Conservation (phyloP, 345 rosid species). For the Clarkia xantiana region DNA sequence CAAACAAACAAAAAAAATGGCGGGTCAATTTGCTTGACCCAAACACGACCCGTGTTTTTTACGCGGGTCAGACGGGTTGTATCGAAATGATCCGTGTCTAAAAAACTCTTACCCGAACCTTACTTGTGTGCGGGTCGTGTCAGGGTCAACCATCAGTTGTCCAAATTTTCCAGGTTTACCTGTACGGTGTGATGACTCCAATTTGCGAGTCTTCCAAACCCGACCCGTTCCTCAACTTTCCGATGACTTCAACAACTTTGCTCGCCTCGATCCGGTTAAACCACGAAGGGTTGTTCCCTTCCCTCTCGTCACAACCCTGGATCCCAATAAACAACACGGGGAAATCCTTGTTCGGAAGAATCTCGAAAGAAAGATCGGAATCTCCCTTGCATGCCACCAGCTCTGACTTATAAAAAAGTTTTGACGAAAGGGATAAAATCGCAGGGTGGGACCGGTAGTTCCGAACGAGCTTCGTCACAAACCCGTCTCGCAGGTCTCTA, state of each 20-base stretch:
- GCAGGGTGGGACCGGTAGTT: slow-evolving; percentile 47
- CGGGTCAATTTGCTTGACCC: too few species aligned
- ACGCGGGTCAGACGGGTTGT: too few species aligned
- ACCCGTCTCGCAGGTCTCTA: slow-evolving; percentile 19
- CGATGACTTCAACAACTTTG: slow-evolving; percentile 41
- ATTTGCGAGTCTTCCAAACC: slow-evolving; percentile 27
- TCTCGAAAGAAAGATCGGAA: slow-evolving; percentile 7
- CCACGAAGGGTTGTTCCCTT: slow-evolving; percentile 60
- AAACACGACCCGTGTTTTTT: too few species aligned
- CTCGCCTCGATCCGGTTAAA: slow-evolving; percentile 55
- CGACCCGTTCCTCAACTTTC: slow-evolving; percentile 13
- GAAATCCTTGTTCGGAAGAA: slow-evolving; percentile 30
- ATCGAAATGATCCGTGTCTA: too few species aligned
- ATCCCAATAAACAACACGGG: slow-evolving; percentile 47
- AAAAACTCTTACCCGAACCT: too few species aligned
- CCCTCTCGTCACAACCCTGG: slow-evolving; percentile 60
- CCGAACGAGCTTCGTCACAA: slow-evolving; percentile 33
- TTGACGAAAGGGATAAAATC: slow-evolving; percentile 46
- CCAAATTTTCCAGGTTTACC: too few species aligned
- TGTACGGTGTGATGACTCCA: slow-evolving; percentile 53
- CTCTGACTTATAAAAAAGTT: slow-evolving; percentile 35
- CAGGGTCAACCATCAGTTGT: too few species aligned
- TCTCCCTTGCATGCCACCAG: slow-evolving; percentile 47
- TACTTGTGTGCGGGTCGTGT: too few species aligned
- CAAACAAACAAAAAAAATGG: too few species aligned